These are phyloP conservation scores for Leccinum incarnatum DNA, from an alignment of 768 basidiomycete species.

Conservation along the genomic window DNA sequence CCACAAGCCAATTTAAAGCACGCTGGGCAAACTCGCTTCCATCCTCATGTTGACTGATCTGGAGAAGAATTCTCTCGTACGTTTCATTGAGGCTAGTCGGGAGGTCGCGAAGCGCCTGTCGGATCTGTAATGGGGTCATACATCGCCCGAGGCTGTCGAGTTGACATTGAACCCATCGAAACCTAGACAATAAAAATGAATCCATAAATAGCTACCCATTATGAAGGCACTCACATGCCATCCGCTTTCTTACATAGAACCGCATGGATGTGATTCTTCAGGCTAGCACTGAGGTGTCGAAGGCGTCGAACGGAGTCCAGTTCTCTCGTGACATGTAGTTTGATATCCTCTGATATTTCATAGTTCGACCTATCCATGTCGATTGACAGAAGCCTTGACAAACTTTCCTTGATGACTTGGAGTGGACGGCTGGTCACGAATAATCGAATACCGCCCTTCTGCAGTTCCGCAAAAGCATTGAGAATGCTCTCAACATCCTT, in stretches of 20 bases:
- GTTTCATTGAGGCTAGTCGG: conserved; percentile 7
- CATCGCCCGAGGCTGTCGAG: conserved; percentile 1
- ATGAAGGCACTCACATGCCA: conserved; percentile 1
- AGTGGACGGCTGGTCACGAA: background rate
- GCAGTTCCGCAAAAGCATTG: background rate
- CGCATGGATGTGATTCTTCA: conserved; percentile 1
- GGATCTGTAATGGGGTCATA: background rate
- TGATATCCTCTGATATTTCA: conserved; percentile 1
- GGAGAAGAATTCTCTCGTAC: conserved; percentile 3
- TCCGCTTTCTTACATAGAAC: conserved; percentile 1
- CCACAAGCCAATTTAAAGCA: conserved; percentile 12
- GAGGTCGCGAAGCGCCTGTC: conserved; percentile 3
- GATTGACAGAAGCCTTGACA: background rate
- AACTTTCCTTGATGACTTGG: background rate
- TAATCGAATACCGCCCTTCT: background rate
- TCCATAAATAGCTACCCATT: no score
- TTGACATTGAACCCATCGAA: conserved; percentile 18
- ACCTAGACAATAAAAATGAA: background rate
- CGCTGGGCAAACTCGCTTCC: background rate
- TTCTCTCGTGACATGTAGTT: conserved; percentile 1
- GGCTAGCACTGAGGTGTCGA: background rate
- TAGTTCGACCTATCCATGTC: background rate
- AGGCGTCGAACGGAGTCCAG: conserved; percentile 6
- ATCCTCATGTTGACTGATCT: background rate
- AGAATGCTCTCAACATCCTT: background rate